phyloP scores from a whole-genome alignment of 2,329 filamentous ascomycete genomes.

The Paramyrothecium sp. region DNA sequence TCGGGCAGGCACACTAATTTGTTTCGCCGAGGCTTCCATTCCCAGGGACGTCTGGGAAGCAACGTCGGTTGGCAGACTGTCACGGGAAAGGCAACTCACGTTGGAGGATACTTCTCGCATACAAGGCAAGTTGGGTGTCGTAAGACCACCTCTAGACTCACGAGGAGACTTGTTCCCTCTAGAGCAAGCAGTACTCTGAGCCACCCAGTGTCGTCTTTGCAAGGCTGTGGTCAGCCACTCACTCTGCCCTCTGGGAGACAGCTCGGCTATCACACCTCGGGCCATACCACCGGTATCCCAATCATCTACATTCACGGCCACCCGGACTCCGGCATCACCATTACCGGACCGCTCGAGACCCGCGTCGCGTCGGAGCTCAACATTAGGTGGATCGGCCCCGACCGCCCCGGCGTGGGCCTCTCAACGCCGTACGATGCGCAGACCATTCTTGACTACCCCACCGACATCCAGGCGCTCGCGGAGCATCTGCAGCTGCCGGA shows the following conservation, averaged over 20 bases:
- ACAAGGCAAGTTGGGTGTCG: too few relatives aligned
- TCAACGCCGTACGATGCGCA: background rate
- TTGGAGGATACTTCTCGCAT: too few relatives aligned
- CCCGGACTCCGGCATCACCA: constrained; percentile 2
- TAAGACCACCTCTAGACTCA: too few relatives aligned
- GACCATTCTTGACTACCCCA: constrained; percentile 2
- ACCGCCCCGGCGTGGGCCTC: constrained; percentile 5
- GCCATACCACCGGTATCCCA: background rate
- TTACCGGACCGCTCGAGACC: background rate
- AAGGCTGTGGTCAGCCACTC: background rate
- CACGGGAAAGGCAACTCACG: too few relatives aligned
- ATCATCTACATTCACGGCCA: constrained; percentile 3
- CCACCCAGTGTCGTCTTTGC: too few relatives aligned
- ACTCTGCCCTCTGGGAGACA: background rate
- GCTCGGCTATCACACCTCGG: background rate
- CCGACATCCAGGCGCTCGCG: constrained; percentile 4
- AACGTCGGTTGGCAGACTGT: too few relatives aligned
- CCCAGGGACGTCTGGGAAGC: too few relatives aligned
- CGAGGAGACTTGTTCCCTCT: too few relatives aligned
- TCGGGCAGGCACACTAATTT: background rate
- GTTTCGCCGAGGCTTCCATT: too few relatives aligned
- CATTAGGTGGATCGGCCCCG: constrained; percentile 6
- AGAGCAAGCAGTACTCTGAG: too few relatives aligned
- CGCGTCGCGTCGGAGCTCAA: constrained; percentile 1
- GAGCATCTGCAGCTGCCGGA: constrained; percentile 1